Base-by-base conservation (phyloP, 495 filamentous ascomycete genomes). In the Cladorrhinum samala region DNA sequence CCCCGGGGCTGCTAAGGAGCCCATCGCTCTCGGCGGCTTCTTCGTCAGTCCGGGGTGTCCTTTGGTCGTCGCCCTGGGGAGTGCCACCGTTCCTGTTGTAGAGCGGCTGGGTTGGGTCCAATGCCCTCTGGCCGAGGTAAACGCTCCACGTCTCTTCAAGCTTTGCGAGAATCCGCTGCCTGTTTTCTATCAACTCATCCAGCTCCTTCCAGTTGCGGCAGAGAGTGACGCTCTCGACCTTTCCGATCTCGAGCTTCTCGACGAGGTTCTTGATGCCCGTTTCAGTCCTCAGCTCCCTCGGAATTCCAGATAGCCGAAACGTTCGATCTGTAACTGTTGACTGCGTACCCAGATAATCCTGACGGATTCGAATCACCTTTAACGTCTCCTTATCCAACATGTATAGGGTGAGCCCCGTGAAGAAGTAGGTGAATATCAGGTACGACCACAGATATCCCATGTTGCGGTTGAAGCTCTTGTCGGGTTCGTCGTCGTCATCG, bases 281-380 rank as follows among this genome's bases (percentile, higher is more conserved):
- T 62, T 97, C 91, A 0, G 87, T 87, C 48, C 83, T 78, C 50
- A 97, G 68, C 9, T 94, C 86, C 5, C 64, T 66, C 0, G 94
- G 94, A 27, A 99, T 91, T 2, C 91, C 91, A 1, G 93, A 92
- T 9, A 99, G 71, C 3, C 88, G 84, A 63, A 99, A 88, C 0
- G 94, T 99, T 33, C 91, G 84, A 68, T 96, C 91, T 2, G 94
- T 97, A 36, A 95, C 82, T 18, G 92, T 96, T 8, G 87, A 91
- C 65, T 96, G 91, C 25, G 83, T 88, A 1, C 92, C 93, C 18
- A 99, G 81, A 64, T 96, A 97, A 40, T 88, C 83, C 65, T 99
- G 94, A 18, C 94, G 80, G 23, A 89, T 77, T 40, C 83, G 78
- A 52, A 97, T 92, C 21, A 99, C 83, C 49, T 81, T 85, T 53